Percentiles rank a stretch among this genome's conserved stretches.
Evolutionary conservation across 176 grass and related monocot species (phyloP).

Genomic region (Eleusine indica): DNA sequence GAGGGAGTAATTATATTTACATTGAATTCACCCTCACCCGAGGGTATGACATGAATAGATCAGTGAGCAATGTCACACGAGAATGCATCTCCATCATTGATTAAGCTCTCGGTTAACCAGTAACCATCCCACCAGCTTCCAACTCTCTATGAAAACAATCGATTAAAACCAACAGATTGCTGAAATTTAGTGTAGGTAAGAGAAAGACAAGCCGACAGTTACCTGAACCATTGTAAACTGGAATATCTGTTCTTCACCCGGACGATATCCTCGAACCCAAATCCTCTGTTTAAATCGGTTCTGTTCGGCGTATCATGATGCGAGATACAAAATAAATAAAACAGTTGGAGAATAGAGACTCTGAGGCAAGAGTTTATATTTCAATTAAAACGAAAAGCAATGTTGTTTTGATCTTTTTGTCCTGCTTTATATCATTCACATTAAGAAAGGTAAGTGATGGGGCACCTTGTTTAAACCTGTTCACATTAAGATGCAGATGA

Average conservation of each 20-base stretch:
- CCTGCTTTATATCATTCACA: neutral
- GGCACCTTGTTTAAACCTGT: neutral
- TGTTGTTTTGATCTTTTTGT: neutral
- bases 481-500: neutral
- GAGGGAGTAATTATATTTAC: slow-evolving; percentile 14
- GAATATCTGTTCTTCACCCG: slow-evolving; percentile 88
- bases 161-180: slow-evolving; percentile 26
- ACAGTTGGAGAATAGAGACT: neutral
- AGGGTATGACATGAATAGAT: slow-evolving; percentile 8
- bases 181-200: slow-evolving; percentile 3
- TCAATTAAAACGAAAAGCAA: neutral
- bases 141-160: slow-evolving; percentile 49
- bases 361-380: neutral
- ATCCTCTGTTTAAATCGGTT: slow-evolving; percentile 79
- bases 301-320: slow-evolving; percentile 38
- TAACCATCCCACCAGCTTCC: slow-evolving; percentile 93
- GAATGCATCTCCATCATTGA: slow-evolving; percentile 69
- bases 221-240: slow-evolving; percentile 98
- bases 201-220: slow-evolving; percentile 18
- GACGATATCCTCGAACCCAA: slow-evolving; percentile 76
- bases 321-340: neutral
- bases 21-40: neutral
- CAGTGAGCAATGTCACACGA: slow-evolving; percentile 79
- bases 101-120: slow-evolving; percentile 92
- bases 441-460: neutral